Base-by-base conservation (phyloP, 192 early-diverging fungal genomes). In the Borealophlyctis nickersoniae region DNA sequence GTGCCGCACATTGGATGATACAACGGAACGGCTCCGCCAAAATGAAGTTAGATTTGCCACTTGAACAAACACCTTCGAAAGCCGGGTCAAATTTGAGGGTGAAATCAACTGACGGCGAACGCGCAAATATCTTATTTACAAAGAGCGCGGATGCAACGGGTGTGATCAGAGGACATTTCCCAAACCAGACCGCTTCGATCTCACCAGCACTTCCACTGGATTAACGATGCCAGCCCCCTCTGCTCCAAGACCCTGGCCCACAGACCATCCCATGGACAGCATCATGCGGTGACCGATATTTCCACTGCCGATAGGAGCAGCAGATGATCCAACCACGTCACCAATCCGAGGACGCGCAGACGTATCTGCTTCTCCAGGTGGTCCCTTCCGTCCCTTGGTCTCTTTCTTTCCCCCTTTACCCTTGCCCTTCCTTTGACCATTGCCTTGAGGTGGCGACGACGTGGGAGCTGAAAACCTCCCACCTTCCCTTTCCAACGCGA, bases 211-310 rank as follows among this genome's bases (percentile, higher is more conserved):
- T 34, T 65, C 63, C 32, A 76, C 66, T 23, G 74, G 74, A 9
- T 68, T 24, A 4, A 72, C 52, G 23, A 73, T 55, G 1, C 74
- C 74, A 28, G 26, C 60, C 11, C 57, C 60, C 3, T 53, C 49
- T 9, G 36, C 36, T 24, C 59, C 67, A 24, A 77, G 67, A 2
- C 52, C 60, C 24, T 73, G 56, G 28, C 79, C 79, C 7, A 62
- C 60, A 9, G 22, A 45, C 79, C 79, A 90, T 69, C 88, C 88
- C 84, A 90, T 85, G 36, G 75, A 73, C 32, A 74, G 67, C 11
- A 90, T 63, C 88, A 90, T 88, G 30, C 76, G 76, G 59, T 88
- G 86, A 2, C 88, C 88, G 31, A 85, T 49, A 56, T 90, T 90
- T 4, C 72, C 65, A 11, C 77, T 69, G 48, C 63, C 76, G 53